Conservation (phyloP, 2,329 filamentous ascomycete species). For the Albifimbria verrucaria region DNA sequence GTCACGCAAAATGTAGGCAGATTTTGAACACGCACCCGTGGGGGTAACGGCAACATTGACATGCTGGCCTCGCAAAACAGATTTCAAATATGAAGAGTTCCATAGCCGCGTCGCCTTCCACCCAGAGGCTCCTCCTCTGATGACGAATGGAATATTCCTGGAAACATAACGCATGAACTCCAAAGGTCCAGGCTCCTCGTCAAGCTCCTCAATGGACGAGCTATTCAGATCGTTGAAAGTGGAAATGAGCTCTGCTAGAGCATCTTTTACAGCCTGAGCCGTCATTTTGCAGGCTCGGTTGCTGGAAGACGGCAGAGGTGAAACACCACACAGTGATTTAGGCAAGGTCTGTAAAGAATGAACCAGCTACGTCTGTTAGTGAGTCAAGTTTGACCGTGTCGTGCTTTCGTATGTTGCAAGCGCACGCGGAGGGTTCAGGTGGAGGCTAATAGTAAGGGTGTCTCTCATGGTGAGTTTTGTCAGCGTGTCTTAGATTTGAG, state of each 20-base stretch:
- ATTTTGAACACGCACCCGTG: constrained; percentile 47
- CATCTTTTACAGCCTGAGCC: constrained; percentile 8
- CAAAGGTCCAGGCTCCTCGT: constrained; percentile 65
- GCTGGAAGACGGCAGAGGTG: not conserved
- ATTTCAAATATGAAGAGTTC: constrained; percentile 57
- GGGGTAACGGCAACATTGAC: constrained; percentile 82
- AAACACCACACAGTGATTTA: not conserved
- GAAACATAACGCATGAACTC: constrained; percentile 79
- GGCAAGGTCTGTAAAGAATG: no score
- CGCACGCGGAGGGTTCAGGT: no score
- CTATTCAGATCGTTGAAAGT: constrained; percentile 74
- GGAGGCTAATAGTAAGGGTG: no score
- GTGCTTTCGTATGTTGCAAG: no score
- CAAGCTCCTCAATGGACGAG: constrained; percentile 55
- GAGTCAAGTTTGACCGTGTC: no score
- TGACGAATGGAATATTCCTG: constrained; percentile 70
- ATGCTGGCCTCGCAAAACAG: constrained; percentile 48
- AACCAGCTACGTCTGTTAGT: no score
- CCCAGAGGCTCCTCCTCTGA: constrained; percentile 56
- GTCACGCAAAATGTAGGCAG: not conserved
- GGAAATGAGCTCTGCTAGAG: constrained; percentile 51
- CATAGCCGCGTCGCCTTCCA: constrained; percentile 65
- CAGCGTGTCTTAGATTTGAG: no score
- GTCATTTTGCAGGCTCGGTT: constrained; percentile 5
- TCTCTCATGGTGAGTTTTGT: no score